Base-by-base conservation (phyloP, 192 early-diverging fungal genomes). In the Coemansia sp. region DNA sequence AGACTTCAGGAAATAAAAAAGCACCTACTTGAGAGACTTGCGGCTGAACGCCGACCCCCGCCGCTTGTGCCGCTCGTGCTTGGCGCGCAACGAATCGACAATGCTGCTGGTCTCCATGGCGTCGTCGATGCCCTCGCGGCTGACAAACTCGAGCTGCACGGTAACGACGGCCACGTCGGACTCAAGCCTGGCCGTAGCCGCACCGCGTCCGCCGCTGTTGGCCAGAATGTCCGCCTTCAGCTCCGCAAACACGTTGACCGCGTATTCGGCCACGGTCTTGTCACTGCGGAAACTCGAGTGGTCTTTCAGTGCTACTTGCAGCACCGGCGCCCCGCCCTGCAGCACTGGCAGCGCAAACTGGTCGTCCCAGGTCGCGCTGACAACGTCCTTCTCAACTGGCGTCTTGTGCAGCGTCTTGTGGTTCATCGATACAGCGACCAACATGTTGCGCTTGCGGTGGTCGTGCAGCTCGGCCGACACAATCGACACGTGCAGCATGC, bases 231-330 rank as follows among this genome's bases (percentile, higher is more conserved):
- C 62, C 23, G 14, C 12, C 58, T 65, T 75, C 5, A 75, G 62
- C 53, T 65, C 64, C 4, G 40, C 58, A 57, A 69, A 69, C 41
- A 59, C 29, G 9, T 55, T 61, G 47, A 68, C 34, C 0, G 34
- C 38, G 47, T 64, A 64, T 48, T 58, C 61, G 23, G 58, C 65
- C 36, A 75, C 14, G 9, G 47, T 46, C 66, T 69, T 75, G 54
- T 75, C 72, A 45, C 72, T 54, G 39, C 66, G 72, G 66, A 75
- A 75, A 46, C 66, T 75, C 44, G 66, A 64, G 40, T 75, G 72
- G 46, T 75, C 72, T 55, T 75, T 75, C 6, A 67, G 53, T 1
- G 58, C 53, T 11, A 69, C 56, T 4, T 31, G 43, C 5, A 75
- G 29, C 42, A 45, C 35, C 0, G 72, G 72, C 31, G 51, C 38